Evolutionary conservation across 1,284 basidiomycete species (phyloP).

Genomic region (Trichosporon coremiiforme): DNA sequence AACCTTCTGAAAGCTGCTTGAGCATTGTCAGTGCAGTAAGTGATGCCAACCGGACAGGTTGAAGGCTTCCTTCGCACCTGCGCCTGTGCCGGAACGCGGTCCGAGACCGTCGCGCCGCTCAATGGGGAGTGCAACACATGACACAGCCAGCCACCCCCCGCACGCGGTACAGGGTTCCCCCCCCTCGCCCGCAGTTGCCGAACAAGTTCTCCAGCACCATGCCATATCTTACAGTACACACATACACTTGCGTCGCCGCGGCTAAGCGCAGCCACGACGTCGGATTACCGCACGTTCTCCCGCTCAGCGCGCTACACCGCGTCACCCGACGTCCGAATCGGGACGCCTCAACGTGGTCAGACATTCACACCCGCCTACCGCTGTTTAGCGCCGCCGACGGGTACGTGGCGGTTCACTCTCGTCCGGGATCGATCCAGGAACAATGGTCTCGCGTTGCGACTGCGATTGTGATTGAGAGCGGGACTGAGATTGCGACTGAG

Average conservation of each 20-base stretch:
- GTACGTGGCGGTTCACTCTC: constrained; percentile 6
- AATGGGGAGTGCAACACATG: not conserved
- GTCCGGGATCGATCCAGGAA: constrained; percentile 10
- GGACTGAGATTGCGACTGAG: not conserved
- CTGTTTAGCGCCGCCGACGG: not conserved
- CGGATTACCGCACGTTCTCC: not conserved
- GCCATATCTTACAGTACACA: not conserved
- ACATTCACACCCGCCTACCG: not conserved
- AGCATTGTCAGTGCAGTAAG: not conserved
- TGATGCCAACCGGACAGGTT: not conserved
- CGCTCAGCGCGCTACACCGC: not conserved
- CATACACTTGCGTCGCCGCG: not conserved
- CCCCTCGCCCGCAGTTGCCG: not conserved
- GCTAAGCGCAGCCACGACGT: not conserved
- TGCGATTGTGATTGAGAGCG: not conserved
- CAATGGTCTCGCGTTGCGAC: constrained; percentile 8
- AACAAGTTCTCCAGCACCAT: not conserved
- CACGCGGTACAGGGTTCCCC: not conserved
- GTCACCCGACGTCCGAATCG: not conserved
- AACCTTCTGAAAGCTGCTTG: not conserved
- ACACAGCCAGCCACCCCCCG: not conserved
- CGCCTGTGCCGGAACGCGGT: not conserved
- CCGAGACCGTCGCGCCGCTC: not conserved
- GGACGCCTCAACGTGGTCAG: not conserved
- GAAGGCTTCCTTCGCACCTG: too few species aligned